Conservation (phyloP, 371 early-diverging fungal genomes). For the Thermomucor indicae-seudaticae region DNA sequence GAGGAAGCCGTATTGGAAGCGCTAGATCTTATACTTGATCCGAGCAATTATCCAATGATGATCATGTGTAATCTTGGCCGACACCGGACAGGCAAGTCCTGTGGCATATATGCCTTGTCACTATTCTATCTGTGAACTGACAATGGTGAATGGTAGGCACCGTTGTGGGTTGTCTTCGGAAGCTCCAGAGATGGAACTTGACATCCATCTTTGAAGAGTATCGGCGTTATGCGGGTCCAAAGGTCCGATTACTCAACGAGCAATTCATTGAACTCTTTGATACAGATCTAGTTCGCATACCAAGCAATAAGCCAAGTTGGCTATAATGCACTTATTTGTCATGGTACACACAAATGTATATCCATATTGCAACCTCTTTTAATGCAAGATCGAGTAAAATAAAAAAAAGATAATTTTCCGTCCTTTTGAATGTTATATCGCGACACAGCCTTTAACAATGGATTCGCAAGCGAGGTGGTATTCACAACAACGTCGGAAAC, state of each 20-base stretch:
- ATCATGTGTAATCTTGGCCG: constrained; percentile 97
- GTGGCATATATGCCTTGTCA: not conserved
- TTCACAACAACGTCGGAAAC: too few species aligned
- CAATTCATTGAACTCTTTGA: constrained; percentile 96
- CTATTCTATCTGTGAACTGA: not conserved
- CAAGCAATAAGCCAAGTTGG: constrained; percentile 79
- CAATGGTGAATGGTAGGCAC: constrained; percentile 58
- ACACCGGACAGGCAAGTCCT: constrained; percentile 82
- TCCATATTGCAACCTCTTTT: too few species aligned
- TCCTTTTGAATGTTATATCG: too few species aligned
- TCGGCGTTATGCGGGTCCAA: constrained; percentile 93
- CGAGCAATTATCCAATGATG: constrained; percentile 90
- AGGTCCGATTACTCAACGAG: constrained; percentile 90
- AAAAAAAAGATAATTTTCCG: too few species aligned
- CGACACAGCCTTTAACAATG: too few species aligned
- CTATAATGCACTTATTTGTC: constrained; percentile 53
- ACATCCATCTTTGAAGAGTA: constrained; percentile 98
- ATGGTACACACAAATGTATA: too few species aligned
- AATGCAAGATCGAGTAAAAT: too few species aligned
- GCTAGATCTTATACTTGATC: constrained; percentile 82
- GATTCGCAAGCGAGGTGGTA: too few species aligned
- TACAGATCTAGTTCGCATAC: constrained; percentile 87
- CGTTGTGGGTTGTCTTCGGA: constrained; percentile 94
- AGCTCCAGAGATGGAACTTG: constrained; percentile 95
- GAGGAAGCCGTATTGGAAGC: constrained; percentile 94